These are phyloP conservation scores for Boletus coccyginus DNA, from an alignment of 768 basidiomycete genomes.

Conservation along the genomic window DNA sequence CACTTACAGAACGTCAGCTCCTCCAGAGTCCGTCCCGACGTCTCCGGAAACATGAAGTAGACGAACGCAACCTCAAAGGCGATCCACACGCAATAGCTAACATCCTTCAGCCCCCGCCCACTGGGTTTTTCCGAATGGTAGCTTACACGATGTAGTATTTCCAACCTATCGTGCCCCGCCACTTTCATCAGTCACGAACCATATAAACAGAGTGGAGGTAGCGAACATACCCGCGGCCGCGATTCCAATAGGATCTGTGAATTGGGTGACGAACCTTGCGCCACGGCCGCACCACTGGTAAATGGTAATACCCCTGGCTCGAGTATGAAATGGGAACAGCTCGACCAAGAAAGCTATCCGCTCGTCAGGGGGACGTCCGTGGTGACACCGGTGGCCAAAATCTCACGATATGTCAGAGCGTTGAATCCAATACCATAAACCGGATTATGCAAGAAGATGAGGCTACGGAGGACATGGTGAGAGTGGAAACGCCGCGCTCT, in stretches of 20 bases:
- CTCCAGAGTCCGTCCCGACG: conserved; percentile 5
- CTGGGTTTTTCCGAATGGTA: too few species aligned
- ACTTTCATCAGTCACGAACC: not conserved
- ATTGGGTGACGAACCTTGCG: conserved; percentile 10
- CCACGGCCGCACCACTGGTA: conserved; percentile 58
- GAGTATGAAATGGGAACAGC: conserved; percentile 60
- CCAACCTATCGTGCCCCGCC: not conserved
- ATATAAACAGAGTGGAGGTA: not conserved
- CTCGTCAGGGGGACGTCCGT: not conserved
- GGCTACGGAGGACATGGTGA: not conserved
- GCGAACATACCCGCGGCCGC: conserved; percentile 2
- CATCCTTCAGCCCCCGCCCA: conserved; percentile 11
- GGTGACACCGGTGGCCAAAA: not conserved
- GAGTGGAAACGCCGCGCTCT: not conserved
- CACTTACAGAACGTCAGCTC: conserved; percentile 18
- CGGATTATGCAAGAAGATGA: conserved; percentile 5
- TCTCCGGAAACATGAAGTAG: too few species aligned
- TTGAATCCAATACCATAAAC: conserved; percentile 1
- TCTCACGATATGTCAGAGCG: conserved; percentile 5
- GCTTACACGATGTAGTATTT: too few species aligned
- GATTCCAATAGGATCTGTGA: conserved; percentile 19
- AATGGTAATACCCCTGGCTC: conserved; percentile 55
- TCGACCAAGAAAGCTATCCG: conserved; percentile 59
- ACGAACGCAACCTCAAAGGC: too few species aligned
- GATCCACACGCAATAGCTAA: not conserved